phyloP scores from a whole-genome alignment of 1,284 basidiomycete genomes.

The Stereum hirsutum region DNA sequence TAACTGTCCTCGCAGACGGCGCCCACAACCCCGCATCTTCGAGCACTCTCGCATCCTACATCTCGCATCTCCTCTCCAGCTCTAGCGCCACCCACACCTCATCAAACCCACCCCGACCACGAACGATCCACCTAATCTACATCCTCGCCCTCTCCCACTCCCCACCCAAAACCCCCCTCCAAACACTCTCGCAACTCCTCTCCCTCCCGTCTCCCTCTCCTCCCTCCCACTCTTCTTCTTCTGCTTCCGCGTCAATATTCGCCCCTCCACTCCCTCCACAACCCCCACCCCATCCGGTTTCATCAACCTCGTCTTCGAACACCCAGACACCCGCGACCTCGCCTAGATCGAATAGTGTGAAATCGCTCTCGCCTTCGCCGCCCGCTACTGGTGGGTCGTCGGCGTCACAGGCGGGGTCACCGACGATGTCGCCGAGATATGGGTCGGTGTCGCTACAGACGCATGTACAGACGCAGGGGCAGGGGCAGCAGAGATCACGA shows the following conservation, averaged over 20 bases:
- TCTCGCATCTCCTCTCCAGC: slow-evolving; percentile 35
- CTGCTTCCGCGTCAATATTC: slow-evolving; percentile 76
- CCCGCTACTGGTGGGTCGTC: no score
- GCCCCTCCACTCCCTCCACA: slow-evolving; percentile 57
- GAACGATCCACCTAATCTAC: slow-evolving; percentile 43
- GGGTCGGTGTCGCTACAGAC: no score
- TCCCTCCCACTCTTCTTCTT: slow-evolving; percentile 76
- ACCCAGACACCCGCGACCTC: no score
- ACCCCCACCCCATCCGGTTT: slow-evolving; percentile 36
- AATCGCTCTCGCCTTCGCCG: no score
- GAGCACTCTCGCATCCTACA: slow-evolving; percentile 58
- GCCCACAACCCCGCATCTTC: slow-evolving; percentile 93
- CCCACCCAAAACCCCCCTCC: slow-evolving; percentile 66
- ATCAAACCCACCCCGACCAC: slow-evolving; percentile 11
- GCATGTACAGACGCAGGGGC: no score
- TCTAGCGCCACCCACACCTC: background rate
- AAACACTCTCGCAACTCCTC: slow-evolving; percentile 64
- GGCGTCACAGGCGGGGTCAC: no score
- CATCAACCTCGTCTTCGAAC: no score
- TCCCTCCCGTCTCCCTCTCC: slow-evolving; percentile 18
- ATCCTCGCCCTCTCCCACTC: slow-evolving; percentile 75
- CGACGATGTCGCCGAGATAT: no score
- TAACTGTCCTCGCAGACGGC: slow-evolving; percentile 76
- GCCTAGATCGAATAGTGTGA: no score
- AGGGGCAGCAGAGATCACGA: no score